phyloP scores from a whole-genome alignment of 225 moss, liverwort and hornwort genomes.

The Climacium dendroides region DNA sequence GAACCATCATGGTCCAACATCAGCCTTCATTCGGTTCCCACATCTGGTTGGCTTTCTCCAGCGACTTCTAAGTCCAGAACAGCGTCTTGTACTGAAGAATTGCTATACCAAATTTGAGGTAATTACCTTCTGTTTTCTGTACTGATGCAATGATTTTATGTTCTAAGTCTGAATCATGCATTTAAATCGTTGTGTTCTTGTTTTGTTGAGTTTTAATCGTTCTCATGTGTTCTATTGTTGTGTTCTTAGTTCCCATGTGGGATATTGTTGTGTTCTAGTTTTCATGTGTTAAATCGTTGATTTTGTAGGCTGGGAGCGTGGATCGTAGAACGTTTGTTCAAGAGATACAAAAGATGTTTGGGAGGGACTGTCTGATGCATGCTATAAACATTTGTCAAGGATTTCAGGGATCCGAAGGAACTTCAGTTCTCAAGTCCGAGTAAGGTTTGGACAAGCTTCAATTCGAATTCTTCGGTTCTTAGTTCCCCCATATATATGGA shows the following conservation, averaged over 20 bases:
- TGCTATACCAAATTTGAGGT: conserved; percentile 22
- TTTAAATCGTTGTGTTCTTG: background rate
- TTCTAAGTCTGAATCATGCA: background rate
- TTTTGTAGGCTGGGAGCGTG: conserved; percentile 35
- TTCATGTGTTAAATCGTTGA: background rate
- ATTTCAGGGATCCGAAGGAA: conserved; percentile 1
- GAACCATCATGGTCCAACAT: conserved; percentile 25
- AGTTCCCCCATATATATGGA: background rate
- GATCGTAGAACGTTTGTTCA: conserved; percentile 32
- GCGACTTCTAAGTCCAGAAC: conserved; percentile 3
- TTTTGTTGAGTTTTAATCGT: background rate
- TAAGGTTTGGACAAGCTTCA: background rate
- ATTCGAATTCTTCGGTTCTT: background rate
- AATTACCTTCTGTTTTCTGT: background rate
- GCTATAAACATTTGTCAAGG: conserved; percentile 34
- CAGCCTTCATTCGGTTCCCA: conserved; percentile 36
- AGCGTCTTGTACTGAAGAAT: conserved; percentile 1
- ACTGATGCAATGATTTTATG: background rate
- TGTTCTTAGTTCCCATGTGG: background rate
- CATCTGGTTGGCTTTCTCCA: conserved; percentile 21
- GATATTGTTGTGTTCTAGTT: background rate
- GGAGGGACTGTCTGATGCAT: conserved; percentile 22
- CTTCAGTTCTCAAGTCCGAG: conserved; percentile 2
- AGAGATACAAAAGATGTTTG: conserved; percentile 32
- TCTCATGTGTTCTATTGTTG: background rate